Evolutionary conservation across 495 filamentous ascomycete genomes (phyloP).

Genomic region (Penicillium malachiteum): DNA sequence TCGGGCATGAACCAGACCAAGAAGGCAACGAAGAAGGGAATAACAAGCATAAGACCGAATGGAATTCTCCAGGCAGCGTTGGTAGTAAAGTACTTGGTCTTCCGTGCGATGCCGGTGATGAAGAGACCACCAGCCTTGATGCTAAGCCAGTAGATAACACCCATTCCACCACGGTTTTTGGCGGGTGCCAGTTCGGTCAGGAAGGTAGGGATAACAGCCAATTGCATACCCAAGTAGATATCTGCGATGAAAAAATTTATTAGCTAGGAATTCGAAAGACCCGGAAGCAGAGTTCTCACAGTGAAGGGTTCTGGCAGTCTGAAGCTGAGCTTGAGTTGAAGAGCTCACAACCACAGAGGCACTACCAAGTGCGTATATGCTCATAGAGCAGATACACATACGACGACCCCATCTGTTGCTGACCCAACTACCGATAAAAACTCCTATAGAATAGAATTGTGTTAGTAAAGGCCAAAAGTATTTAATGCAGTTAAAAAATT

Average conservation of each 20-base stretch:
- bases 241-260: neutral
- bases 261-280: neutral
- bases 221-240: slow-evolving; percentile 38
- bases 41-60: slow-evolving; percentile 26
- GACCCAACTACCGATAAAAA: slow-evolving; percentile 28
- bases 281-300: slow-evolving; percentile 11
- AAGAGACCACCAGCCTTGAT: slow-evolving; percentile 27
- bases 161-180: slow-evolving; percentile 32
- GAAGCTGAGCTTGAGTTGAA: slow-evolving; percentile 25
- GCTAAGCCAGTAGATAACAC: slow-evolving; percentile 30
- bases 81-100: slow-evolving; percentile 21
- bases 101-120: slow-evolving; percentile 29
- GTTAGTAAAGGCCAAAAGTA: neutral
- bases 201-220: slow-evolving; percentile 30
- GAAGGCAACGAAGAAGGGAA: slow-evolving; percentile 23
- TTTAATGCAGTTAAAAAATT: neutral
- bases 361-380: slow-evolving; percentile 30
- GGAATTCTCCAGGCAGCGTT: slow-evolving; percentile 36
- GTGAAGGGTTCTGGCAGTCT: slow-evolving; percentile 31
- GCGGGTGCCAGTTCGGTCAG: slow-evolving; percentile 35
- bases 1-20: slow-evolving; percentile 35
- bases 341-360: slow-evolving; percentile 34
- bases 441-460: slow-evolving; percentile 8
- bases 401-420: slow-evolving; percentile 33
- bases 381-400: slow-evolving; percentile 37